Conservation (phyloP, 306 rosid genomes). For the Sicyos edulis region DNA sequence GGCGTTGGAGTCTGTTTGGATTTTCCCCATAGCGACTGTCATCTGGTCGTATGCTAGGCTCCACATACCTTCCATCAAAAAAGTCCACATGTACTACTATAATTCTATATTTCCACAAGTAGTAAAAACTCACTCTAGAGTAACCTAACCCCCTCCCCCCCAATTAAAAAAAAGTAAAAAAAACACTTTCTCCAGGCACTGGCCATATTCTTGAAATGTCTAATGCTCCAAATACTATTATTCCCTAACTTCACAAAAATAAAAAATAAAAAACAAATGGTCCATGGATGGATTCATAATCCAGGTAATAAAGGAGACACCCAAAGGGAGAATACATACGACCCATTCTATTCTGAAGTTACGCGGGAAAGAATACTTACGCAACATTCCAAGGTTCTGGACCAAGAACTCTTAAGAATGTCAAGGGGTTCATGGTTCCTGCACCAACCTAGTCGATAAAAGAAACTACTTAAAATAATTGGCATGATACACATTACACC, state of each 20-base stretch:
- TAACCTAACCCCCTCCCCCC: not conserved
- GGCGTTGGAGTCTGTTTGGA: constrained; percentile 94
- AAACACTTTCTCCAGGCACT: not conserved
- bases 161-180: no score
- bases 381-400: constrained; percentile 99
- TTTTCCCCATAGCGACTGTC: constrained; percentile 98
- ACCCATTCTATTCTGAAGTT: not conserved
- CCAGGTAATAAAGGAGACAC: not conserved
- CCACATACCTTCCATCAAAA: constrained; percentile 59
- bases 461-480: constrained; percentile 6
- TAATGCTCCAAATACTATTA: not conserved
- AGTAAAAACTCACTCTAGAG: not conserved
- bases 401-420: constrained; percentile 94
- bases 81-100: constrained; percentile 27
- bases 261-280: not conserved
- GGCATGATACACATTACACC: not conserved
- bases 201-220: not conserved
- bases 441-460: constrained; percentile 79
- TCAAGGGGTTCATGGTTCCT: constrained; percentile 97
- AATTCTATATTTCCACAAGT: constrained; percentile 23
- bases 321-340: not conserved
- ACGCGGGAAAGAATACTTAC: constrained; percentile 50
- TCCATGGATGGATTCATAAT: constrained; percentile 1
- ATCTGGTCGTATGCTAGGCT: constrained; percentile 92
- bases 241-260: not conserved